Conservation (phyloP, 225 moss, liverwort and hornwort genomes). For the Sphagnum tenellum region DNA sequence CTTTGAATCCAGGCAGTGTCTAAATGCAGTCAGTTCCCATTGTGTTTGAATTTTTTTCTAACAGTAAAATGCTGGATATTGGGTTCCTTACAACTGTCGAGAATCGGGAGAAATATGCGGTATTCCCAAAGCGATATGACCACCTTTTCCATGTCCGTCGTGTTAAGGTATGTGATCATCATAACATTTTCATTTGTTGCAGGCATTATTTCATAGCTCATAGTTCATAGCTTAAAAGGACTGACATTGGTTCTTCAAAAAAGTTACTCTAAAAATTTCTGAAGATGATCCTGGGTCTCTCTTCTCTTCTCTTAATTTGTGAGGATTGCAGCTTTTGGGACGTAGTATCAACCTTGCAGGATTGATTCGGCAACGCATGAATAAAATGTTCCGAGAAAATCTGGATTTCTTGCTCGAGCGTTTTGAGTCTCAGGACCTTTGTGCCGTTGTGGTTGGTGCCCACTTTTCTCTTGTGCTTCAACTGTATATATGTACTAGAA, state of each 20-base stretch:
- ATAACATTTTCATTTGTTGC: too few species aligned
- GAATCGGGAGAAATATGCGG: conserved; percentile 29
- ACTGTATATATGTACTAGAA: too few species aligned
- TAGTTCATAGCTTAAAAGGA: too few species aligned
- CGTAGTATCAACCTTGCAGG: conserved; percentile 43
- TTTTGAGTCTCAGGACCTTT: conserved; percentile 54
- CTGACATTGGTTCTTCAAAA: too few species aligned
- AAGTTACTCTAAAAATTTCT: too few species aligned
- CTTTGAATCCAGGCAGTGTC: too few species aligned
- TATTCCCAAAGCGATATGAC: conserved; percentile 51
- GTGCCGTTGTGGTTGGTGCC: conserved; percentile 37
- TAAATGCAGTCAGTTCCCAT: too few species aligned
- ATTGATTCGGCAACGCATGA: conserved; percentile 41
- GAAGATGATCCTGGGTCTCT: too few species aligned
- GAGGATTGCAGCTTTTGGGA: conserved; percentile 33
- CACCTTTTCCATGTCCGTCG: conserved; percentile 43
- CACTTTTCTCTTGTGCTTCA: not conserved
- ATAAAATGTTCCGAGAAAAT: conserved; percentile 52
- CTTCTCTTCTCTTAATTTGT: too few species aligned
- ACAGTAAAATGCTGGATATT: conserved; percentile 39
- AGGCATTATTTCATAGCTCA: too few species aligned
- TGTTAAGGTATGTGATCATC: conserved; percentile 23
- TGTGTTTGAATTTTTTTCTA: not conserved
- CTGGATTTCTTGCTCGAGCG: conserved; percentile 44
- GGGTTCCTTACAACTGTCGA: conserved; percentile 27